A percentile compares a stretch with the other conserved stretches of the same genome.
Evolutionary conservation across 371 early-diverging fungal genomes (phyloP).

Genomic region (Blakeslea trispora): DNA sequence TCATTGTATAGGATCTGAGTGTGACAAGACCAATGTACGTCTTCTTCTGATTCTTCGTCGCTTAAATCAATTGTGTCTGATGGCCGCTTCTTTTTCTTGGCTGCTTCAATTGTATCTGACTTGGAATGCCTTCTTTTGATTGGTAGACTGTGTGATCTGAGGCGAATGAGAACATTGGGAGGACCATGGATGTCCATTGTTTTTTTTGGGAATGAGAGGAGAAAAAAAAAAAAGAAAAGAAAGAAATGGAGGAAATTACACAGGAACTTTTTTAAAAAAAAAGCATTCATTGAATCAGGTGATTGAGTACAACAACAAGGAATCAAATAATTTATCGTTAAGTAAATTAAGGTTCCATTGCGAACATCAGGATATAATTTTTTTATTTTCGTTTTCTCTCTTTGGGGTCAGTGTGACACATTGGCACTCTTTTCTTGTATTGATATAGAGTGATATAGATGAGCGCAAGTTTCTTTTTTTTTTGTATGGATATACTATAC

Average conservation of each 20-base stretch:
- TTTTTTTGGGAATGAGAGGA: not conserved
- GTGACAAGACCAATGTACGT: conserved; percentile 33
- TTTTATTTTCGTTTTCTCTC: no score
- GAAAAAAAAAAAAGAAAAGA: not conserved
- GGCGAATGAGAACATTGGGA: conserved; percentile 16
- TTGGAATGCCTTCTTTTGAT: conserved; percentile 20
- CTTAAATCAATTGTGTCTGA: not conserved
- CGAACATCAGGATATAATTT: no score
- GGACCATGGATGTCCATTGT: conserved; percentile 10
- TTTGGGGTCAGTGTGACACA: no score
- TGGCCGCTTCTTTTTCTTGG: not conserved
- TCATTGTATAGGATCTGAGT: conserved; percentile 32
- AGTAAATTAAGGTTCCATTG: no score
- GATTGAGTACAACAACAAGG: no score
- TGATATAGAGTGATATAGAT: no score
- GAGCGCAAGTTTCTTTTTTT: no score
- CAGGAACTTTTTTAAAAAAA: no score
- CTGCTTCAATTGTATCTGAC: not conserved
- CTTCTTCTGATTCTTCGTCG: not conserved
- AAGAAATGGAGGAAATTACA: not conserved
- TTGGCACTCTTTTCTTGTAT: no score
- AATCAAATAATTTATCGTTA: no score
- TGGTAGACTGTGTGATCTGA: conserved; percentile 14
- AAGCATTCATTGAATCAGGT: no score
- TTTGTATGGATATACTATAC: no score